Evolutionary conservation across 495 filamentous ascomycete species (phyloP).

Genomic region (Pyrenula aspistea): DNA sequence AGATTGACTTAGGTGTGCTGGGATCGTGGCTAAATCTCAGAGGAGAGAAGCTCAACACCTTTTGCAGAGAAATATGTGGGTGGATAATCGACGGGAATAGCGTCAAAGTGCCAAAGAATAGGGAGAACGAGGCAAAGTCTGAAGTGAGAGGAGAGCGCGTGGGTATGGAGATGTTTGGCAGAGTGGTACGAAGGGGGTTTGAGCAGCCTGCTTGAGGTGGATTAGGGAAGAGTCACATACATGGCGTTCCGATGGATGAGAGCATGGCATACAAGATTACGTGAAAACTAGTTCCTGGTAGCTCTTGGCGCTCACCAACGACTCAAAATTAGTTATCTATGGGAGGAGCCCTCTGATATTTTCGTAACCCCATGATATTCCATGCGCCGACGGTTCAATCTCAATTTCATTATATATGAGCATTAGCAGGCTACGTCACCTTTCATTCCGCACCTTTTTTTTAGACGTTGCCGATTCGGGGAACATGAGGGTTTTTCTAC

Average conservation of each 20-base stretch:
- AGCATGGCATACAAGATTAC: too few relatives aligned
- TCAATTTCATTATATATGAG: too few relatives aligned
- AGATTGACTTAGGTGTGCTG: conserved; percentile 61
- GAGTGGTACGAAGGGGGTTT: conserved; percentile 76
- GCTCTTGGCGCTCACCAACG: too few relatives aligned
- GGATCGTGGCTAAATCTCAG: conserved; percentile 84
- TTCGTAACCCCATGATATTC: too few relatives aligned
- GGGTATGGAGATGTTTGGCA: conserved; percentile 62
- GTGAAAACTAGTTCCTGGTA: too few relatives aligned
- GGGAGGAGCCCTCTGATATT: too few relatives aligned
- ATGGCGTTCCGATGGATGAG: background rate
- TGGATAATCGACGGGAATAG: conserved; percentile 64
- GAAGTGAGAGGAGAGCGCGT: conserved; percentile 94
- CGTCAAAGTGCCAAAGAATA: conserved; percentile 75
- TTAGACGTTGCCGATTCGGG: background rate
- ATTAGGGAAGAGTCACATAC: background rate
- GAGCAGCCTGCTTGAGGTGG: conserved; percentile 72
- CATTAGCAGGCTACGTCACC: too few relatives aligned
- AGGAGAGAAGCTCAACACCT: conserved; percentile 59
- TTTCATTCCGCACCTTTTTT: too few relatives aligned
- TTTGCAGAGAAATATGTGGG: conserved; percentile 71
- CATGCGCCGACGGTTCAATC: too few relatives aligned
- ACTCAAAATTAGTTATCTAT: too few relatives aligned
- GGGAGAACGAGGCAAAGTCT: conserved; percentile 97
- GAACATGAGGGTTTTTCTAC: too few relatives aligned